phyloP scores from a whole-genome alignment of 805 yeast species.

The Wickerhamiella bombiphila region DNA sequence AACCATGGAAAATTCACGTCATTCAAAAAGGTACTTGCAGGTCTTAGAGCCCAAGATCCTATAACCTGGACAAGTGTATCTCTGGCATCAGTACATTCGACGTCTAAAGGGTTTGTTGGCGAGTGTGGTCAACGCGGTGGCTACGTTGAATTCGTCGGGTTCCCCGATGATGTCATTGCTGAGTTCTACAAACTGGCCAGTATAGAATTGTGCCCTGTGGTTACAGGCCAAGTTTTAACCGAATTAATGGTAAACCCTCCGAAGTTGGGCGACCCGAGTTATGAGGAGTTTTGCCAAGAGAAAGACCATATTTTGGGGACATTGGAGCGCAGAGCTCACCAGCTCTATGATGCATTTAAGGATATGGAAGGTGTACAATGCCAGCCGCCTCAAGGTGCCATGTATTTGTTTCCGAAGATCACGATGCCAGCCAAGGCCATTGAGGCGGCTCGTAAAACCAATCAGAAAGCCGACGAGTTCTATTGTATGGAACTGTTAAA shows the following conservation, averaged over 20 bases:
- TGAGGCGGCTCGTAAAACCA: slow-evolving; percentile 40
- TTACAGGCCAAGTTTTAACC: slow-evolving; percentile 83
- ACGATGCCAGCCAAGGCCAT: slow-evolving; percentile 50
- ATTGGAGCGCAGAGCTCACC: slow-evolving; percentile 46
- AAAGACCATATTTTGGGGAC: slow-evolving; percentile 45
- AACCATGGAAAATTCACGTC: slow-evolving; percentile 53
- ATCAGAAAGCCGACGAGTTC: slow-evolving; percentile 64
- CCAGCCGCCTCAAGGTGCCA: slow-evolving; percentile 90
- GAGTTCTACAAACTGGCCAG: slow-evolving; percentile 75
- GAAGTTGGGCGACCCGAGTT: slow-evolving; percentile 56
- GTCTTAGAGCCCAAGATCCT: slow-evolving; percentile 38
- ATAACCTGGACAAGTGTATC: slow-evolving; percentile 51
- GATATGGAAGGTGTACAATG: slow-evolving; percentile 72
- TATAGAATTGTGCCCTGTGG: slow-evolving; percentile 85
- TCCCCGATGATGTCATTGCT: slow-evolving; percentile 51
- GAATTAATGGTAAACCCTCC: slow-evolving; percentile 95
- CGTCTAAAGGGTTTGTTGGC: slow-evolving; percentile 93
- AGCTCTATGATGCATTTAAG: slow-evolving; percentile 55
- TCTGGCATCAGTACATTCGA: slow-evolving; percentile 89
- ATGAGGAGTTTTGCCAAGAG: slow-evolving; percentile 50
- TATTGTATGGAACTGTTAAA: slow-evolving; percentile 78
- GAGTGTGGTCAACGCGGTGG: slow-evolving; percentile 99
- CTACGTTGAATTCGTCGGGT: slow-evolving; percentile 85
- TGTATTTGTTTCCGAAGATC: slow-evolving; percentile 85
- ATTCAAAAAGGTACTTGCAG: slow-evolving; percentile 62